Percentiles rank a stretch among this genome's conserved stretches.
These are phyloP conservation scores for Thermothielavioides terrestris DNA, from an alignment of 495 filamentous ascomycete species.

Conservation along the genomic window DNA sequence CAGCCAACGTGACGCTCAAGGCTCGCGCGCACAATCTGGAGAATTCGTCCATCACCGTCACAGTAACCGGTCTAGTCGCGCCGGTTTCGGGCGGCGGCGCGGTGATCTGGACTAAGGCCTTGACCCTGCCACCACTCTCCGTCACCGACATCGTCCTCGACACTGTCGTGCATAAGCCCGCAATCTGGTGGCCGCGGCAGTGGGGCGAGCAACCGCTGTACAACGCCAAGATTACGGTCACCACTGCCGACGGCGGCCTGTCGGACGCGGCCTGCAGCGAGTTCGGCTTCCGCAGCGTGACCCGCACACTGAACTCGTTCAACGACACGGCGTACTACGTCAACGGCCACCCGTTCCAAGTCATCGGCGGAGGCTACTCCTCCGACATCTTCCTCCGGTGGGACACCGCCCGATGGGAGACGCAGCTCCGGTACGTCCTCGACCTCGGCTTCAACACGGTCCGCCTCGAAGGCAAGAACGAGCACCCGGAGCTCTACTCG, in stretches of 20 bases:
- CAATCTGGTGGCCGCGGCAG: slow-evolving; percentile 43
- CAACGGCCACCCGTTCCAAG: slow-evolving; percentile 50
- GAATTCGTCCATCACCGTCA: slow-evolving; percentile 26
- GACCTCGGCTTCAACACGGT: slow-evolving; percentile 56
- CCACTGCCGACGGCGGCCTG: slow-evolving; percentile 23
- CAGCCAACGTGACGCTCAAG: slow-evolving; percentile 38
- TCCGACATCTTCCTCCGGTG: slow-evolving; percentile 56
- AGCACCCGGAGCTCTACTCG: slow-evolving; percentile 52
- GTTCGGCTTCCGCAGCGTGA: slow-evolving; percentile 52
- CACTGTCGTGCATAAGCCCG: slow-evolving; percentile 28
- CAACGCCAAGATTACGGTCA: slow-evolving; percentile 30
- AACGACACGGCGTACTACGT: slow-evolving; percentile 50
- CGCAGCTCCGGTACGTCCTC: slow-evolving; percentile 44
- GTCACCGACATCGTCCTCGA: slow-evolving; percentile 32
- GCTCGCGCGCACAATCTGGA: slow-evolving; percentile 44
- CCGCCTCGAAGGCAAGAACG: slow-evolving; percentile 56
- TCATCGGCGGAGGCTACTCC: slow-evolving; percentile 52
- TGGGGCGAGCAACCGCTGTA: slow-evolving; percentile 43
- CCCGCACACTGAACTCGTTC: slow-evolving; percentile 39
- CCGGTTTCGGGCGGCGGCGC: slow-evolving; percentile 16
- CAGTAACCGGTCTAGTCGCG: slow-evolving; percentile 32
- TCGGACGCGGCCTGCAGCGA: slow-evolving; percentile 36
- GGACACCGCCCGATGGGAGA: slow-evolving; percentile 32
- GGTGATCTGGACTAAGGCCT: slow-evolving; percentile 18
- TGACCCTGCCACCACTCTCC: slow-evolving; percentile 33